Evolutionary conservation across 306 rosid genomes (phyloP).

Genomic region (Hylodesmum podocarpum): DNA sequence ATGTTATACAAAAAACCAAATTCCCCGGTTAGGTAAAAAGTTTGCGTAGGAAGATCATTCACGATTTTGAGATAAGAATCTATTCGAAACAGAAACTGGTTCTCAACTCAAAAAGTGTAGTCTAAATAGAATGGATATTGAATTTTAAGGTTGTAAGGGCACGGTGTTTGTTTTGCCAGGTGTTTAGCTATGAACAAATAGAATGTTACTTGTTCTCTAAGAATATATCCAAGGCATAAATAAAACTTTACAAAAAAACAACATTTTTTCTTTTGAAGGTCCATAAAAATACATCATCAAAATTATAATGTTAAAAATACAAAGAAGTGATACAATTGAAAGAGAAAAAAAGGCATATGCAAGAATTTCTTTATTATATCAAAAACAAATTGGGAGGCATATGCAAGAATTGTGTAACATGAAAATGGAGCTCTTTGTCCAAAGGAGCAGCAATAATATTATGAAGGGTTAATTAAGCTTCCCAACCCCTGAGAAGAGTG

Average conservation of each 20-base stretch:
- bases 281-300: not conserved
- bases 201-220: not conserved
- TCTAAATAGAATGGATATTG: not conserved
- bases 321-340: not conserved
- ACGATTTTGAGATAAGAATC: too few species aligned
- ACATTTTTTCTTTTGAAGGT: too few species aligned
- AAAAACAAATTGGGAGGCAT: not conserved
- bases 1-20: too few species aligned
- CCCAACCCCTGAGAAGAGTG: slow-evolving; percentile 93
- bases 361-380: not conserved
- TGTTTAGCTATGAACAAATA: not conserved
- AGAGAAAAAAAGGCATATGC: not conserved
- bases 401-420: not conserved
- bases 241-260: too few species aligned
- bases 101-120: not conserved
- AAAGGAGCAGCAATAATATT: not conserved
- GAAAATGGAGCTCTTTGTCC: slow-evolving; percentile 16
- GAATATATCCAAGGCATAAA: not conserved
- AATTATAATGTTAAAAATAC: not conserved
- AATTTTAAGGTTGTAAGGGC: too few species aligned
- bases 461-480: slow-evolving; percentile 66
- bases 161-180: not conserved
- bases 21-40: too few species aligned
- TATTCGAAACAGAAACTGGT: not conserved
- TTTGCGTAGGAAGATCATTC: not conserved